Conservation (phyloP, 2,329 filamentous ascomycete genomes). For the Colletotrichum lindemuthianum region DNA sequence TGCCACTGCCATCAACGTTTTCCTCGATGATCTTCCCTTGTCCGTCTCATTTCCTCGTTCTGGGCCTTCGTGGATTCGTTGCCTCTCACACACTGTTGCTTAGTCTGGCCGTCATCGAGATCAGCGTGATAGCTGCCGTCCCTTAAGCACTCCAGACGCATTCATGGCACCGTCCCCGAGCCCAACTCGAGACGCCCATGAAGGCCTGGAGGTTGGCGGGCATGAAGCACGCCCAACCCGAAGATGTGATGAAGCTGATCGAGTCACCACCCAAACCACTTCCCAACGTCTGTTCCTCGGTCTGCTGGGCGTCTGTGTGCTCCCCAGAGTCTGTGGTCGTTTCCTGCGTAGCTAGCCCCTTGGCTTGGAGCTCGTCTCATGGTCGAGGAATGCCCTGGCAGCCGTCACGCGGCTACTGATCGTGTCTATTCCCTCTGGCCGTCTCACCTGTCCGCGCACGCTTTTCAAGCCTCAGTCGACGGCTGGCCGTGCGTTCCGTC, state of each 20-base stretch:
- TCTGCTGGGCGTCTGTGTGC: too few relatives aligned
- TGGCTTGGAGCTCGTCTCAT: too few relatives aligned
- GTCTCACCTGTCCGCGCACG: constrained; percentile 1
- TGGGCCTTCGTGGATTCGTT: constrained; percentile 18
- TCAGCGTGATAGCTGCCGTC: constrained; percentile 11
- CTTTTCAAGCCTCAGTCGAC: constrained; percentile 10
- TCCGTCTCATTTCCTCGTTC: constrained; percentile 27
- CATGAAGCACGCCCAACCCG: constrained; percentile 14
- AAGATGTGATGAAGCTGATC: constrained; percentile 27
- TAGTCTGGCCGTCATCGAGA: constrained; percentile 22
- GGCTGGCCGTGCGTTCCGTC: constrained; percentile 34
- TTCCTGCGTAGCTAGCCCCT: too few relatives aligned
- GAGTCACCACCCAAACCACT: neutral
- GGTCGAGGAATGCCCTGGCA: neutral
- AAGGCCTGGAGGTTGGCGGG: constrained; percentile 26
- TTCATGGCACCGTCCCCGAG: neutral
- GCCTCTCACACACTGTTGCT: constrained; percentile 22
- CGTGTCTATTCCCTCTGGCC: constrained; percentile 2
- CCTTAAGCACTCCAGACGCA: neutral
- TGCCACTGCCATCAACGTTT: constrained; percentile 1
- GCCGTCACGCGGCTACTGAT: constrained; percentile 2
- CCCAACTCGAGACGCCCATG: constrained; percentile 25
- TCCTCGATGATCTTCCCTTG: constrained; percentile 22
- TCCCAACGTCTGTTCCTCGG: constrained; percentile 1
- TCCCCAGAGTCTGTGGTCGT: too few relatives aligned